Evolutionary conservation across 495 filamentous ascomycete genomes (phyloP).

Genomic region (Penicillium daleae): DNA sequence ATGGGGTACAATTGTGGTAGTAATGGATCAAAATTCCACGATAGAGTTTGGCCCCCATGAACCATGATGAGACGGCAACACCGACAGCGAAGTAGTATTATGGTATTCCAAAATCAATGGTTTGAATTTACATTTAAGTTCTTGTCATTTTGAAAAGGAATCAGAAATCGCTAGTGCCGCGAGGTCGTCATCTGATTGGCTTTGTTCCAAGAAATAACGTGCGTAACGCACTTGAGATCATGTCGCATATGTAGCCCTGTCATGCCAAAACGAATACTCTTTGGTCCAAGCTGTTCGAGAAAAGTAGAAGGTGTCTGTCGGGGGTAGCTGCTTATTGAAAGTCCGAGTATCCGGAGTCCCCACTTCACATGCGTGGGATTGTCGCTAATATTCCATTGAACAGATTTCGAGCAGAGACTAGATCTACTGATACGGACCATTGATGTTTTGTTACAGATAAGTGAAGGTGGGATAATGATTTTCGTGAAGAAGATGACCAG

Average conservation of each 20-base stretch:
- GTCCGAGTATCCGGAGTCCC: slow-evolving; percentile 1
- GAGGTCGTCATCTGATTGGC: neutral
- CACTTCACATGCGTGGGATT: neutral
- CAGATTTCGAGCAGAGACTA: neutral
- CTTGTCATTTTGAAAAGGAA: neutral
- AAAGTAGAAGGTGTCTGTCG: neutral
- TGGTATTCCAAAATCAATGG: neutral
- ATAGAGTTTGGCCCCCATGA: neutral
- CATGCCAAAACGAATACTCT: neutral
- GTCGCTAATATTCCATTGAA: neutral
- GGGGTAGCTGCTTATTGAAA: neutral
- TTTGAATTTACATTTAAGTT: neutral
- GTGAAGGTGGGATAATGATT: neutral
- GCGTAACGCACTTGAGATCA: neutral
- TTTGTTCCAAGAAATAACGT: neutral
- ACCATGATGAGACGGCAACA: neutral
- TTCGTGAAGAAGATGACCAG: neutral
- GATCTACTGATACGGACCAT: neutral
- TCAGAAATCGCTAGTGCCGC: neutral
- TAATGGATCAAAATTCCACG: neutral
- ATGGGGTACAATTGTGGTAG: too few relatives aligned
- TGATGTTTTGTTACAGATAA: neutral
- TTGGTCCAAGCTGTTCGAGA: neutral
- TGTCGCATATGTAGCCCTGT: neutral
- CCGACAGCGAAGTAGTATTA: neutral